These are phyloP conservation scores for Dioszegia crocea DNA, from an alignment of 768 basidiomycete species.

Conservation along the genomic window DNA sequence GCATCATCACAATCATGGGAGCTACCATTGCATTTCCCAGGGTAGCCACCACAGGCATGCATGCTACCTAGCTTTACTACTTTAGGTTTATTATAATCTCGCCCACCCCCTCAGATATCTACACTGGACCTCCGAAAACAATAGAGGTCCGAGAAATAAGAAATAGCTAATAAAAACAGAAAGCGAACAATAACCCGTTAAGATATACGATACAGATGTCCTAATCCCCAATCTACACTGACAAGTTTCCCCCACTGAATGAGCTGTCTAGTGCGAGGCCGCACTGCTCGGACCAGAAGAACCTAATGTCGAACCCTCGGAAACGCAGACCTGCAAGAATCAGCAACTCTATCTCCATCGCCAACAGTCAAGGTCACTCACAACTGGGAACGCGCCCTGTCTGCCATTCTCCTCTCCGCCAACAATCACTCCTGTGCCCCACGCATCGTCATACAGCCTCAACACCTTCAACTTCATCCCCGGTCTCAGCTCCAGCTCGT, in stretches of 20 bases:
- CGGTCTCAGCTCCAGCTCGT: conserved; percentile 47
- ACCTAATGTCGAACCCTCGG: conserved; percentile 26
- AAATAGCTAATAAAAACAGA: too few species aligned
- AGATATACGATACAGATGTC: not conserved
- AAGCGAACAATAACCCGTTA: too few species aligned
- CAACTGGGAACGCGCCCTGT: conserved; percentile 46
- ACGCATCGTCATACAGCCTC: conserved; percentile 48
- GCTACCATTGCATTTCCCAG: too few species aligned
- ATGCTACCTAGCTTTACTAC: too few species aligned
- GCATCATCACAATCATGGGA: too few species aligned
- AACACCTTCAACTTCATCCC: conserved; percentile 46
- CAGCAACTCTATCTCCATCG: not conserved
- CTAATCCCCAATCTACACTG: not conserved
- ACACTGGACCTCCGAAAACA: too few species aligned
- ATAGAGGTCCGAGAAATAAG: too few species aligned
- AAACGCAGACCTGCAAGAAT: conserved; percentile 25
- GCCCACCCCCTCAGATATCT: too few species aligned
- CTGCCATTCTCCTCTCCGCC: conserved; percentile 32
- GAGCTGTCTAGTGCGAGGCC: conserved; percentile 14
- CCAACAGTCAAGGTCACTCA: conserved; percentile 14
- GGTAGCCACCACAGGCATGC: too few species aligned
- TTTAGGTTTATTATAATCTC: too few species aligned
- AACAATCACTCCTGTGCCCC: conserved; percentile 44
- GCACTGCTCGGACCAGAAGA: conserved; percentile 14
- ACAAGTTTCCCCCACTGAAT: not conserved